These are phyloP conservation scores for Boehmeria nivea DNA, from an alignment of 306 rosid genomes.

Conservation along the genomic window DNA sequence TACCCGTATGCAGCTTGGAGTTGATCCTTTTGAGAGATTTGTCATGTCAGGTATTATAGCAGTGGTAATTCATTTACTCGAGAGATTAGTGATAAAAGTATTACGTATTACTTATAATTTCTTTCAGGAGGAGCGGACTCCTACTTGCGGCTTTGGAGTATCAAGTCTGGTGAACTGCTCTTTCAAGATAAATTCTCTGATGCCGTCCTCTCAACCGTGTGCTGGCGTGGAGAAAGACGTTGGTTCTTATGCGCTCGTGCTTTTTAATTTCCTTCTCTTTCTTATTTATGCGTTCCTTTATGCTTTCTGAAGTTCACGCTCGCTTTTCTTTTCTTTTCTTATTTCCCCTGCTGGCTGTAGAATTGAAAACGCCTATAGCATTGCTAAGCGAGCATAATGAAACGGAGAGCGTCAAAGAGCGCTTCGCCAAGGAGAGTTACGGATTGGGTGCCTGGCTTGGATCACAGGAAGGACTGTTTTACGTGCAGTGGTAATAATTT, in stretches of 20 bases:
- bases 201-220: constrained; percentile 55
- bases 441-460: constrained; percentile 77
- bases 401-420: neutral
- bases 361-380: constrained; percentile 16
- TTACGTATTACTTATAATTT: neutral
- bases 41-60: constrained; percentile 59
- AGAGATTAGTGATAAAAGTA: neutral
- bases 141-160: constrained; percentile 73
- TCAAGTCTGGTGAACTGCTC: constrained; percentile 78
- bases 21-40: constrained; percentile 80
- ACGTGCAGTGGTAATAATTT: constrained; percentile 43
- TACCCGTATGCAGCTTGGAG: constrained; percentile 61
- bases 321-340: too few species aligned
- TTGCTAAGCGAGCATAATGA: constrained; percentile 25
- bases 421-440: constrained; percentile 13
- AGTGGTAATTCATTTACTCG: constrained; percentile 9
- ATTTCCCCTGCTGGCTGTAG: too few species aligned
- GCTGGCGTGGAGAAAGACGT: constrained; percentile 45
- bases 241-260: constrained; percentile 11
- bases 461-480: constrained; percentile 64
- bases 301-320: constrained; percentile 12
- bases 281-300: constrained; percentile 2
- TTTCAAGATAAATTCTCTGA: constrained; percentile 72
- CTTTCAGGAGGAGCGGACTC: constrained; percentile 84
- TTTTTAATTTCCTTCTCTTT: neutral